Percentiles rank a stretch among this genome's conserved stretches.
Conservation (phyloP, 1,284 basidiomycete genomes). For the Fereydounia khargensis region DNA sequence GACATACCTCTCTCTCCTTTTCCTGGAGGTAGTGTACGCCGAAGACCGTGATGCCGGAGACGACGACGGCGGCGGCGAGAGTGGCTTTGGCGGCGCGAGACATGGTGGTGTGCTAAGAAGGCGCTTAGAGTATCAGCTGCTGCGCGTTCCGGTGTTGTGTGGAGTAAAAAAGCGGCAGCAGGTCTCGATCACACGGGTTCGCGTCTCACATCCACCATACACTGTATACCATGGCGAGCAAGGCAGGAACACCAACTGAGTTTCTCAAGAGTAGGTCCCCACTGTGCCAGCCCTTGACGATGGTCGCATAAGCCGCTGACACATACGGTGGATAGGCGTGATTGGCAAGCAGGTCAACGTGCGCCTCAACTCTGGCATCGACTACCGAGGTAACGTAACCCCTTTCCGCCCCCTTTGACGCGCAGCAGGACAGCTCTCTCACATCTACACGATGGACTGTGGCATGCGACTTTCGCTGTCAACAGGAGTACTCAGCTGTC, state of each 20-base stretch:
- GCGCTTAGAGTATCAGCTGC: slow-evolving; percentile 71
- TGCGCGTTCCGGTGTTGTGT: slow-evolving; percentile 67
- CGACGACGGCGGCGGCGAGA: slow-evolving; percentile 68
- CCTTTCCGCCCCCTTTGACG: neutral
- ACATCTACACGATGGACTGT: too few species aligned
- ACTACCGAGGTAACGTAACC: slow-evolving; percentile 79
- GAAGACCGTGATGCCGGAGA: slow-evolving; percentile 75
- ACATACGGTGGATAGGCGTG: too few species aligned
- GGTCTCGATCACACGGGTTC: too few species aligned
- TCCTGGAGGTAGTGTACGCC: slow-evolving; percentile 87
- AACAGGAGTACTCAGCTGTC: slow-evolving; percentile 84
- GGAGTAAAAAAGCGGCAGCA: neutral
- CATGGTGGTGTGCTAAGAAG: slow-evolving; percentile 62
- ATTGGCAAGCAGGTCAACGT: slow-evolving; percentile 94
- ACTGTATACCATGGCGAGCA: too few species aligned
- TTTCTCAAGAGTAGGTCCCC: slow-evolving; percentile 46
- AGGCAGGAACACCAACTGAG: slow-evolving; percentile 48
- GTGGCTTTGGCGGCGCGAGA: slow-evolving; percentile 76
- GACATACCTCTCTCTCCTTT: slow-evolving; percentile 73
- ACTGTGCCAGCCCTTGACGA: too few species aligned
- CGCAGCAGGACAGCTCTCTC: slow-evolving; percentile 2
- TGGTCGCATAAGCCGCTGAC: too few species aligned
- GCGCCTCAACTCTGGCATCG: slow-evolving; percentile 88
- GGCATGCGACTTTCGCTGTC: too few species aligned
- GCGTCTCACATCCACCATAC: neutral